Evolutionary conservation across 208 protist species (phyloP).

Genomic region (Naegleria gruberi): DNA sequence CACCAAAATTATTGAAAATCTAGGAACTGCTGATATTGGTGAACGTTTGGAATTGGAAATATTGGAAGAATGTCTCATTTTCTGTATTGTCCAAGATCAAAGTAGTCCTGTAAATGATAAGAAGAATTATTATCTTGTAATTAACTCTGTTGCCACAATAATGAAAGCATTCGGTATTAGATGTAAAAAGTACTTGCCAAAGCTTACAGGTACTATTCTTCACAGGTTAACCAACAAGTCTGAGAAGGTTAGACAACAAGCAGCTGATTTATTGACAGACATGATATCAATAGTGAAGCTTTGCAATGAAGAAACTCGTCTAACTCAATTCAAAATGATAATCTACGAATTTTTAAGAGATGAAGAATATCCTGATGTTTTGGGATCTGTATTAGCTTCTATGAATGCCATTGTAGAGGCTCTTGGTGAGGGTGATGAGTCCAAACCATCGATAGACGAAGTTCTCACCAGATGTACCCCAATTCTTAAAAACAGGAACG

Average conservation of each 20-base stretch:
- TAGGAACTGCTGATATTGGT: slow-evolving; percentile 77
- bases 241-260: slow-evolving; percentile 83
- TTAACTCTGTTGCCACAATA: slow-evolving; percentile 84
- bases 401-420: slow-evolving; percentile 92
- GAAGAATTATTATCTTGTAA: slow-evolving; percentile 34
- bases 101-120: not conserved
- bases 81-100: slow-evolving; percentile 52
- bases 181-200: slow-evolving; percentile 81
- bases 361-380: slow-evolving; percentile 92
- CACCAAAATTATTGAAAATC: slow-evolving; percentile 59
- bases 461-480: slow-evolving; percentile 93
- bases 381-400: slow-evolving; percentile 88
- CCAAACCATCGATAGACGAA: slow-evolving; percentile 90
- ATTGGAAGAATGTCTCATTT: slow-evolving; percentile 91
- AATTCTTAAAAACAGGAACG: slow-evolving; percentile 96
- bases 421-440: slow-evolving; percentile 82
- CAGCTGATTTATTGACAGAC: slow-evolving; percentile 85
- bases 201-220: slow-evolving; percentile 92
- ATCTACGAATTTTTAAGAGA: slow-evolving; percentile 93
- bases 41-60: slow-evolving; percentile 77
- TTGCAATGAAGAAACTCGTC: slow-evolving; percentile 81
- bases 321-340: slow-evolving; percentile 87
- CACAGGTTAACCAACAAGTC: slow-evolving; percentile 88
- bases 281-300: slow-evolving; percentile 87
- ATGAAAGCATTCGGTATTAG: slow-evolving; percentile 83